Evolutionary conservation across 2,329 filamentous ascomycete species (phyloP).

Genomic region (Tolypocladium nubicola): DNA sequence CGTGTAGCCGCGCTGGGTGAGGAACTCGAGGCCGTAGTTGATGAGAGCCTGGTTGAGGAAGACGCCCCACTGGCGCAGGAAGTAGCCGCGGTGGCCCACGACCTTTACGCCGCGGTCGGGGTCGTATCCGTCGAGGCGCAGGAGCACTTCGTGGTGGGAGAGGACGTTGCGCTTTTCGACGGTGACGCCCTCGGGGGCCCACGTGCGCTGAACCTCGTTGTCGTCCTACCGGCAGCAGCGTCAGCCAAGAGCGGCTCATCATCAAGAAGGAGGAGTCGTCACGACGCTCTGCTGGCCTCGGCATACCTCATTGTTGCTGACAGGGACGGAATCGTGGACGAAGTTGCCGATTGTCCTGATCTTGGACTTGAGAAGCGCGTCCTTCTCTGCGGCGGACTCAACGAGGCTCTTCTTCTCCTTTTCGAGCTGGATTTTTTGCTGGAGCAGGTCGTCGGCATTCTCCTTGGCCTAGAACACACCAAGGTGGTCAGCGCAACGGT

Average conservation of each 20-base stretch:
- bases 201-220: conserved; percentile 67
- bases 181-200: conserved; percentile 65
- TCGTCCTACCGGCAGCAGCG: conserved; percentile 44
- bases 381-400: conserved; percentile 65
- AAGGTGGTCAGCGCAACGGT: not conserved
- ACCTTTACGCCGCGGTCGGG: conserved; percentile 88
- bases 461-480: conserved; percentile 58
- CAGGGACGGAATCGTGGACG: conserved; percentile 78
- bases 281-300: not conserved
- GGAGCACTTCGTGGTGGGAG: conserved; percentile 91
- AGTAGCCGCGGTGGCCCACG: conserved; percentile 90
- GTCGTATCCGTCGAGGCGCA: conserved; percentile 82
- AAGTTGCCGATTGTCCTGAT: conserved; percentile 61
- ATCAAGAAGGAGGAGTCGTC: not conserved
- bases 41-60: conserved; percentile 88
- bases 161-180: conserved; percentile 69
- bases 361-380: conserved; percentile 62
- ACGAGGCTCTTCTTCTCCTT: conserved; percentile 74
- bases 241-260: not conserved
- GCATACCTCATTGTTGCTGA: conserved; percentile 67
- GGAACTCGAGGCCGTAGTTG: conserved; percentile 89
- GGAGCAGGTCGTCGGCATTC: conserved; percentile 68
- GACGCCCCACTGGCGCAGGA: conserved; percentile 79
- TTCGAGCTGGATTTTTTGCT: conserved; percentile 67
- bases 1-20: conserved; percentile 69